A percentile compares a stretch with the other conserved stretches of the same genome.
phyloP scores from a whole-genome alignment of 257 asterid genomes.

The Verbascum thapsus region DNA sequence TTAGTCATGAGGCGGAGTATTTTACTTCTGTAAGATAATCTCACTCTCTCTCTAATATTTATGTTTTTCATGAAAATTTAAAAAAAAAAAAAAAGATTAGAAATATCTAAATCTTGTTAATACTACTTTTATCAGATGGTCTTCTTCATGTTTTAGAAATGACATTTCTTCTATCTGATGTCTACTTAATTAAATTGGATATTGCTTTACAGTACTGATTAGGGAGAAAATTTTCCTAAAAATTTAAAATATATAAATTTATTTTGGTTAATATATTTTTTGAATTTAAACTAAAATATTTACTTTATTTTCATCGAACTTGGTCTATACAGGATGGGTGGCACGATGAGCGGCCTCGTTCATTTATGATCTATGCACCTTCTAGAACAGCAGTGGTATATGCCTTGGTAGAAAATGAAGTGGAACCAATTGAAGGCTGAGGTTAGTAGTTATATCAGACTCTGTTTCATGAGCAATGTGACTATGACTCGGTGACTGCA shows the following conservation, averaged over 20 bases:
- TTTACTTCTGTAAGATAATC: slow-evolving; percentile 70
- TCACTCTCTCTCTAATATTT: neutral
- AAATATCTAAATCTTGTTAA: no score
- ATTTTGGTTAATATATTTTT: no score
- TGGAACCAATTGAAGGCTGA: slow-evolving; percentile 31
- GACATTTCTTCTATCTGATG: slow-evolving; percentile 8
- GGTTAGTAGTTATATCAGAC: slow-evolving; percentile 2
- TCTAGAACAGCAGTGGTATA: slow-evolving; percentile 88
- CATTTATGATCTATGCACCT: slow-evolving; percentile 80
- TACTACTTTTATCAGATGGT: neutral
- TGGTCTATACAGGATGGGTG: slow-evolving; percentile 58
- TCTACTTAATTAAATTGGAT: neutral
- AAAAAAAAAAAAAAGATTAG: no score
- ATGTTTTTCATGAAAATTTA: no score
- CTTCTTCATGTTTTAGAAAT: neutral
- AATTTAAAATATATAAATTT: no score
- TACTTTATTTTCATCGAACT: neutral
- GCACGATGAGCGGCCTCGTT: slow-evolving; percentile 77
- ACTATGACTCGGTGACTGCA: slow-evolving; percentile 2
- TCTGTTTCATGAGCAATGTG: slow-evolving; percentile 1
- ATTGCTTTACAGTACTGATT: neutral
- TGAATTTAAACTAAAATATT: no score
- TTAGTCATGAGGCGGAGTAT: slow-evolving; percentile 66
- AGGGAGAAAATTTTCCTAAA: neutral
- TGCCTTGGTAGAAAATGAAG: slow-evolving; percentile 51